A percentile compares a stretch with the other conserved stretches of the same genome.
phyloP scores from a whole-genome alignment of 225 moss, liverwort and hornwort genomes.

The Marchantia polymorpha region DNA sequence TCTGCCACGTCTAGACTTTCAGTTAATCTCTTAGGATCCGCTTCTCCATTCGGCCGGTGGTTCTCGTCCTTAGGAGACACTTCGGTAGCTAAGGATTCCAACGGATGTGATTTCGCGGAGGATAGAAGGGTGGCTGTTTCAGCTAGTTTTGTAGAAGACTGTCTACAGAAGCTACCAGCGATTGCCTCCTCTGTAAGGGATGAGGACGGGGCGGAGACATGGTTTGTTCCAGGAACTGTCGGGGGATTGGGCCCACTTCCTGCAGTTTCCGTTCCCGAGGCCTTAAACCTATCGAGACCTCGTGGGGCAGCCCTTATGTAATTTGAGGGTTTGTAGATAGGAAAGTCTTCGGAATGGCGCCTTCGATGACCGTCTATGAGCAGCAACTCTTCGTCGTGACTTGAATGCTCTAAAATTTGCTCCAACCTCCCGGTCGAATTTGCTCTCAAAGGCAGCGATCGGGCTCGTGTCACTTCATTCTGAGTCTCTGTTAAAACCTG shows the following conservation, averaged over 20 bases:
- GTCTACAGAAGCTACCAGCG: background rate
- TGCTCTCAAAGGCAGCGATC: conserved; percentile 13
- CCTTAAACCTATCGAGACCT: background rate
- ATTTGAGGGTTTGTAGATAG: conserved; percentile 19
- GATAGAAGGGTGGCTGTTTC: background rate
- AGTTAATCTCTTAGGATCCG: background rate
- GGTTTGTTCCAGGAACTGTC: background rate
- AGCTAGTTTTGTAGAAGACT: background rate
- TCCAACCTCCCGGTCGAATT: conserved; percentile 16
- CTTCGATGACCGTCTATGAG: conserved; percentile 4
- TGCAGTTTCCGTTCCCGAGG: background rate
- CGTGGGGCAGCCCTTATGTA: conserved; percentile 20
- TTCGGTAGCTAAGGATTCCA: background rate
- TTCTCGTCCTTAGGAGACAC: background rate
- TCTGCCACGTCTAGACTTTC: background rate
- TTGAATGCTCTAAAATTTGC: conserved; percentile 10
- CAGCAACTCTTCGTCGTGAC: conserved; percentile 15
- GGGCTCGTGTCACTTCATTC: conserved; percentile 15
- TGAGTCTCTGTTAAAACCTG: conserved; percentile 13
- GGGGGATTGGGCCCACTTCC: background rate
- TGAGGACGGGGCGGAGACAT: background rate
- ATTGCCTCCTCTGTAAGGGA: background rate
- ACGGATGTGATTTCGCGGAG: background rate
- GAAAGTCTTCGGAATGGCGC: conserved; percentile 21
- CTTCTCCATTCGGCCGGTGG: background rate